Evolutionary conservation across 164 flowering plant species (phyloP).

Genomic region (Annona squamosa): DNA sequence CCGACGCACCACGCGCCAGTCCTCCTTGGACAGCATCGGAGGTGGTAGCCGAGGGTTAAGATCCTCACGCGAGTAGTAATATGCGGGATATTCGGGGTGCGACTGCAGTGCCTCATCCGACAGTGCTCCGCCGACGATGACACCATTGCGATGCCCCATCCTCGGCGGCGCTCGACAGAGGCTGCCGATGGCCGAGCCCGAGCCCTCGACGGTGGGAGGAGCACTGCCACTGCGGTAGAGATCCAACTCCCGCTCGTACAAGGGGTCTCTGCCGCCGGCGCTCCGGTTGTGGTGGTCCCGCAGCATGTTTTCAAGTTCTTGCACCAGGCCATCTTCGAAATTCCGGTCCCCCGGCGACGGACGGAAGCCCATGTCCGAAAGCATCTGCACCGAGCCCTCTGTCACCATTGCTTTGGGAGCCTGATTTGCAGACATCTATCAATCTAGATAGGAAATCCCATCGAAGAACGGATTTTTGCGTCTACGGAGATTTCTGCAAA

Average conservation of each 20-base stretch:
- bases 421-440: neutral
- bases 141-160: constrained; percentile 47
- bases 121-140: constrained; percentile 16
- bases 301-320: constrained; percentile 47
- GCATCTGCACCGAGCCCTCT: constrained; percentile 32
- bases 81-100: constrained; percentile 69
- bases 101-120: constrained; percentile 71
- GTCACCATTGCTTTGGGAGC: constrained; percentile 34
- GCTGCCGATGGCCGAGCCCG: constrained; percentile 54
- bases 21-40: constrained; percentile 69
- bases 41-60: constrained; percentile 81
- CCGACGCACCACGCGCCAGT: constrained; percentile 79
- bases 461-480: neutral
- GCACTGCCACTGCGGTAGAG: constrained; percentile 83
- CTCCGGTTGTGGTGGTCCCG: constrained; percentile 30
- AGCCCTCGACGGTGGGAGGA: constrained; percentile 88
- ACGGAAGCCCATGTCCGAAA: constrained; percentile 21
- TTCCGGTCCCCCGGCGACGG: constrained; percentile 19
- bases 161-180: constrained; percentile 30
- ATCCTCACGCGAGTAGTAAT: constrained; percentile 70
- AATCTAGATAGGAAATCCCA: constrained; percentile 1
- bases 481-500: too few species aligned
- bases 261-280: neutral
- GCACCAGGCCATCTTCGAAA: constrained; percentile 41
- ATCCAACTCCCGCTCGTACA: constrained; percentile 40